Evolutionary conservation across 768 basidiomycete species (phyloP).

Genomic region (Suillus plorans): DNA sequence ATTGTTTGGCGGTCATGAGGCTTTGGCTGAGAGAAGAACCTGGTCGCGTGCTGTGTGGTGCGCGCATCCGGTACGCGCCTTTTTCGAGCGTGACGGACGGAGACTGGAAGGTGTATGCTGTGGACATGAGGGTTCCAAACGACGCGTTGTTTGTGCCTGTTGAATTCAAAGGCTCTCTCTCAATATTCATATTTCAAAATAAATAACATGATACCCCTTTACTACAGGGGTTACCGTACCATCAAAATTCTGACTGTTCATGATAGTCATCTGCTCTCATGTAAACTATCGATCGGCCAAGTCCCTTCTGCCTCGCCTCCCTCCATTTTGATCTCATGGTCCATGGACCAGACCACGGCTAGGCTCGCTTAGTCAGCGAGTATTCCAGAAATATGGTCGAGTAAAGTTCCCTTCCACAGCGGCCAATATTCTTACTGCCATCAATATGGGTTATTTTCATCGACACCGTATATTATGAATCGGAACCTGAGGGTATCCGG

Average conservation of each 20-base stretch:
- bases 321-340: too few relatives aligned
- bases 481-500: background rate
- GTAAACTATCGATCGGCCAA: too few relatives aligned
- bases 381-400: too few relatives aligned
- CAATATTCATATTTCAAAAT: too few relatives aligned
- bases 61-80: constrained; percentile 65
- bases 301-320: too few relatives aligned
- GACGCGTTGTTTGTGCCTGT: background rate
- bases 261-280: too few relatives aligned
- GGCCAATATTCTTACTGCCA: background rate
- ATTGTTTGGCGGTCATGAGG: constrained; percentile 11
- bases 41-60: constrained; percentile 30
- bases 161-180: background rate
- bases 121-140: background rate
- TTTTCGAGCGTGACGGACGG: constrained; percentile 68
- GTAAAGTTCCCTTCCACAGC: background rate
- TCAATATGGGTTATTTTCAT: background rate
- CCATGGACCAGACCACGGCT: too few relatives aligned
- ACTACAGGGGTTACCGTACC: too few relatives aligned
- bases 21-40: constrained; percentile 21
- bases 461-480: background rate
- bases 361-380: too few relatives aligned
- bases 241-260: too few relatives aligned
- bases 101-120: constrained; percentile 39
- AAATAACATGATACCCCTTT: too few relatives aligned